Evolutionary conservation across 306 rosid genomes (phyloP).

Genomic region (Crotalaria pallida): DNA sequence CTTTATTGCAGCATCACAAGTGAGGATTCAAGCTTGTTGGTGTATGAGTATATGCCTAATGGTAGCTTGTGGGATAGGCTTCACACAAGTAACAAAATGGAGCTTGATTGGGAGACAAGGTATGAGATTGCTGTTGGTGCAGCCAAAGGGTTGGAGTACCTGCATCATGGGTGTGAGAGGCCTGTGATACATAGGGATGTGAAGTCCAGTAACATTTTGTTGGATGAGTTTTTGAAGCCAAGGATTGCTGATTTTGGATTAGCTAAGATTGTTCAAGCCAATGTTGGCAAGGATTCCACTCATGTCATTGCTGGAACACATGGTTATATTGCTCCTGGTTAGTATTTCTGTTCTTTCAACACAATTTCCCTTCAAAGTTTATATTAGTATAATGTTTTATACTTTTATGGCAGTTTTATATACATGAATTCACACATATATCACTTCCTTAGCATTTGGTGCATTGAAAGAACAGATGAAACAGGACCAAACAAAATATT

Average conservation of each 20-base stretch:
- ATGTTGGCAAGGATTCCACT: constrained; percentile 47
- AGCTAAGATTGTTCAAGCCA: constrained; percentile 65
- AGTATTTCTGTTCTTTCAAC: background rate
- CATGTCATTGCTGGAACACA: constrained; percentile 86
- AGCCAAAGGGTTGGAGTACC: constrained; percentile 88
- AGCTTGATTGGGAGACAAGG: constrained; percentile 89
- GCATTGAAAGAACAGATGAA: no score
- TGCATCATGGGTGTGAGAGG: constrained; percentile 77
- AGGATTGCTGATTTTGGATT: constrained; percentile 90
- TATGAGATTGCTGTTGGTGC: constrained; percentile 79
- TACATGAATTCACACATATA: no score
- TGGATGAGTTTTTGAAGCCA: constrained; percentile 86
- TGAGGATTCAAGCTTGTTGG: constrained; percentile 84
- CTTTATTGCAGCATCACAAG: constrained; percentile 83
- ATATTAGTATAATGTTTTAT: background rate
- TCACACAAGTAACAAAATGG: constrained; percentile 53
- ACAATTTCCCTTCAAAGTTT: background rate
- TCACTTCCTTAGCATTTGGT: no score
- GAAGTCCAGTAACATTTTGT: constrained; percentile 80
- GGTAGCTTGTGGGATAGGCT: constrained; percentile 92
- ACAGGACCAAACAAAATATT: no score
- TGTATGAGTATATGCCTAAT: constrained; percentile 77
- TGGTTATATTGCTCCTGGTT: constrained; percentile 96
- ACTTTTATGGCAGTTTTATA: no score
- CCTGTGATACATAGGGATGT: constrained; percentile 90